phyloP scores from a whole-genome alignment of 2,329 filamentous ascomycete species.

The Penicillium sp. region DNA sequence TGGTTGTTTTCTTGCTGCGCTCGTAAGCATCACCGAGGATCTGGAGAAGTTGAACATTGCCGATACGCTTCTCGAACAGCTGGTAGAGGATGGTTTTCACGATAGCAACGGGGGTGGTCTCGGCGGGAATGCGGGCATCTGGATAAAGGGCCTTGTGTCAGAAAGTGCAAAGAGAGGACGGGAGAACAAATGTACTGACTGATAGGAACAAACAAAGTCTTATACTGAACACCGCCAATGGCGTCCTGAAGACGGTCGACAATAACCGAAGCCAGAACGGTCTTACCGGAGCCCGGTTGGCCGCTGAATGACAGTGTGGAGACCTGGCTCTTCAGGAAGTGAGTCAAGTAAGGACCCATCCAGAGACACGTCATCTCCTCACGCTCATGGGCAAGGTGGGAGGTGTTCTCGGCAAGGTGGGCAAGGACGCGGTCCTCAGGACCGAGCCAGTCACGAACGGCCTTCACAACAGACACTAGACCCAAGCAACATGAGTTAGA shows the following conservation, averaged over 20 bases:
- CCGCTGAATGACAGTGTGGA: constrained; percentile 47
- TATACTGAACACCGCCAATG: constrained; percentile 36
- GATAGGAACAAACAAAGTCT: constrained; percentile 38
- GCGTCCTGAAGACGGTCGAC: constrained; percentile 40
- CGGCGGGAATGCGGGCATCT: constrained; percentile 34
- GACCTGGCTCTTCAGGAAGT: constrained; percentile 49
- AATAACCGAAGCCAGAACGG: constrained; percentile 40
- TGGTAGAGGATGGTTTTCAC: constrained; percentile 39
- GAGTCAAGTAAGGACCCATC: constrained; percentile 50
- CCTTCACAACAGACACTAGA: constrained; percentile 31
- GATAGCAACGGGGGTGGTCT: constrained; percentile 32
- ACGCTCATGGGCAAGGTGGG: constrained; percentile 41
- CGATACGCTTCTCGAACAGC: constrained; percentile 40
- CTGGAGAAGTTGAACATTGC: constrained; percentile 39
- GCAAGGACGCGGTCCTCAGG: constrained; percentile 49
- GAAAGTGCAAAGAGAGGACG: background rate
- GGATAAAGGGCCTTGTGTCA: background rate
- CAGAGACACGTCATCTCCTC: constrained; percentile 56
- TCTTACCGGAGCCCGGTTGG: constrained; percentile 41
- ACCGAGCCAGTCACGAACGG: constrained; percentile 41
- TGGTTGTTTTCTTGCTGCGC: constrained; percentile 21
- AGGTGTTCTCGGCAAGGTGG: constrained; percentile 45
- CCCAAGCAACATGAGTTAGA: background rate
- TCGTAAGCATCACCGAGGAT: constrained; percentile 34
- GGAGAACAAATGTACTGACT: too few species aligned